Evolutionary conservation across 148 eudicot species (phyloP).

Genomic region (Fagopyrum esculentum): DNA sequence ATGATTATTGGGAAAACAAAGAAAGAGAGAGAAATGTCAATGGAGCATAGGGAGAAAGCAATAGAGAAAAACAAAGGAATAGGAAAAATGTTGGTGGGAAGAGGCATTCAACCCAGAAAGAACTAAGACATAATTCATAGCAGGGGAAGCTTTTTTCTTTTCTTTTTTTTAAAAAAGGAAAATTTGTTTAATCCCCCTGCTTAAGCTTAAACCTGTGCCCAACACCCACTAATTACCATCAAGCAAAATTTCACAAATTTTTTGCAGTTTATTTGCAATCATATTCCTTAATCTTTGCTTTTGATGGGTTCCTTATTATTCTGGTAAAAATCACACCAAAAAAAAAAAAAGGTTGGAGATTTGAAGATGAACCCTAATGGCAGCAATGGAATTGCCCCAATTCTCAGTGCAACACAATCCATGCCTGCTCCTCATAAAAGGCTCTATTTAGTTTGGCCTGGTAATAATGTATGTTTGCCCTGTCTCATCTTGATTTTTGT

Average conservation of each 20-base stretch:
- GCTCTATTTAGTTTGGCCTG: slow-evolving; percentile 80
- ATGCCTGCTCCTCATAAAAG: slow-evolving; percentile 28
- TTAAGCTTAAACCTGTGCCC: not conserved
- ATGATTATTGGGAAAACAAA: slow-evolving; percentile 16
- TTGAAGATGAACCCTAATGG: slow-evolving; percentile 12
- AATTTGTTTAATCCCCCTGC: slow-evolving; percentile 21
- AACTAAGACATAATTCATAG: slow-evolving; percentile 16
- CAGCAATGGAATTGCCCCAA: not conserved
- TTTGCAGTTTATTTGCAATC: not conserved
- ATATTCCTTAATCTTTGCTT: not conserved
- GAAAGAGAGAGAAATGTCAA: not conserved
- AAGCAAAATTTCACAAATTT: not conserved
- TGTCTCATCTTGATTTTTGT: too few species aligned
- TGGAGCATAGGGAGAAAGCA: not conserved
- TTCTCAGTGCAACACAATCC: slow-evolving; percentile 17
- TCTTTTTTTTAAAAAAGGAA: not conserved
- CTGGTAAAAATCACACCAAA: not conserved
- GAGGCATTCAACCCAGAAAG: not conserved
- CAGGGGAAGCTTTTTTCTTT: slow-evolving; percentile 26
- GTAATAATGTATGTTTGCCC: slow-evolving; percentile 50
- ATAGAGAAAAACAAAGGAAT: not conserved
- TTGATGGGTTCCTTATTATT: not conserved
- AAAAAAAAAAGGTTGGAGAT: not conserved
- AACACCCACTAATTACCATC: not conserved
- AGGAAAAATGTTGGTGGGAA: not conserved